Conservation (phyloP, 1,139 yeast genomes). For the Yamadazyma blattariae region DNA sequence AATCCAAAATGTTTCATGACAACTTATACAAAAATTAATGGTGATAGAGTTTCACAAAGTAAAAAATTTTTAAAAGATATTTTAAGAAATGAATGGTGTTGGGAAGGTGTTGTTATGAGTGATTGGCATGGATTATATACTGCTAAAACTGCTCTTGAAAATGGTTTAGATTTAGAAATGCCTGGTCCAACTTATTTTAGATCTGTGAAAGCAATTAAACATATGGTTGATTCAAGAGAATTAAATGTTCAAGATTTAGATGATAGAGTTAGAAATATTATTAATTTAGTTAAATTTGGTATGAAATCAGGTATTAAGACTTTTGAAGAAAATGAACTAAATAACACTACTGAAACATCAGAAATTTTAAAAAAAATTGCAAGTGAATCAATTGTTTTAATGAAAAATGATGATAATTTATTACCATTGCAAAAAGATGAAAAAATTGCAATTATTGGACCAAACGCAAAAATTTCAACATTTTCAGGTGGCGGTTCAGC, state of each 20-base stretch:
- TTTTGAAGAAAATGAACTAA: constrained; percentile 23
- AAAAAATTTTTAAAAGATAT: constrained; percentile 40
- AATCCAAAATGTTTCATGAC: constrained; percentile 47
- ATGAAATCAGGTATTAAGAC: constrained; percentile 34
- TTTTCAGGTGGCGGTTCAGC: constrained; percentile 39
- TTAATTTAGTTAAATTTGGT: constrained; percentile 43
- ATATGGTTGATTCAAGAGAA: constrained; percentile 28
- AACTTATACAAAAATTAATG: constrained; percentile 57
- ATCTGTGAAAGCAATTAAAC: constrained; percentile 31
- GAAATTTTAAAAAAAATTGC: constrained; percentile 44
- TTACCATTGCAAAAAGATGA: constrained; percentile 33
- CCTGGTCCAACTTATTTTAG: constrained; percentile 58
- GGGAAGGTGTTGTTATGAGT: constrained; percentile 55
- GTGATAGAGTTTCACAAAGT: constrained; percentile 52
- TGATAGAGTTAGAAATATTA: constrained; percentile 46
- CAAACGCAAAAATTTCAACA: constrained; percentile 28
- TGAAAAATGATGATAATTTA: constrained; percentile 47
- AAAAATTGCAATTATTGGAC: constrained; percentile 33
- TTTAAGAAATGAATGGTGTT: constrained; percentile 30
- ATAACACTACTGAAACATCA: constrained; percentile 43
- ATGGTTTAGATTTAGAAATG: constrained; percentile 62
- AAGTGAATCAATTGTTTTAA: constrained; percentile 49
- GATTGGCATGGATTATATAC: constrained; percentile 65
- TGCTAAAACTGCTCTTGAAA: constrained; percentile 41
- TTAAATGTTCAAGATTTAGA: constrained; percentile 30